Percentiles rank a stretch among this genome's conserved stretches.
Evolutionary conservation across 2,329 filamentous ascomycete genomes (phyloP).

Genomic region (Mariannaea elegans): DNA sequence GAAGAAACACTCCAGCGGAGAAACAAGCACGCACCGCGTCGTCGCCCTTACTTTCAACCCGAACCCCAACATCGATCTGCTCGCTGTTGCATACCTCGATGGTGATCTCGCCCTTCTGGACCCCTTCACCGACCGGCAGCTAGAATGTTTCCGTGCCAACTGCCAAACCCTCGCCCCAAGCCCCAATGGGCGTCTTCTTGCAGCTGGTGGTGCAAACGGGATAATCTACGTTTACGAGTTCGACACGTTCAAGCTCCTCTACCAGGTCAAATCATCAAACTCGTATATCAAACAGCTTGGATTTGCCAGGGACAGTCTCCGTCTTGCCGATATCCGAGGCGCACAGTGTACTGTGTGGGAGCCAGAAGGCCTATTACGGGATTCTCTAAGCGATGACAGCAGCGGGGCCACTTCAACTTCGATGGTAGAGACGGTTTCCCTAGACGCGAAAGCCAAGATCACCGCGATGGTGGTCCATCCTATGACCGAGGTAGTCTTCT

Average conservation of each 20-base stretch:
- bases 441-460: conserved; percentile 40
- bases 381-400: conserved; percentile 38
- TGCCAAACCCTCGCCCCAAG: conserved; percentile 44
- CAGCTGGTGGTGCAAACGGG: conserved; percentile 35
- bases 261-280: conserved; percentile 20
- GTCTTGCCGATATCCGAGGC: conserved; percentile 47
- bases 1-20: conserved; percentile 42
- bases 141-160: conserved; percentile 39
- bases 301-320: conserved; percentile 45
- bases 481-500: conserved; percentile 41
- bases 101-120: conserved; percentile 46
- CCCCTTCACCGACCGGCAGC: conserved; percentile 35
- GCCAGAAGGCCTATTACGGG: conserved; percentile 39
- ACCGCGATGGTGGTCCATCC: conserved; percentile 41
- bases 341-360: conserved; percentile 50
- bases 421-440: conserved; percentile 33
- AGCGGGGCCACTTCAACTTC: conserved; percentile 34
- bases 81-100: conserved; percentile 44
- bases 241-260: conserved; percentile 38
- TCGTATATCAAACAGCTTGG: conserved; percentile 43
- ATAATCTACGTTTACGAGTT: conserved; percentile 43
- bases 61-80: conserved; percentile 40
- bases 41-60: conserved; percentile 46
- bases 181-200: conserved; percentile 42
- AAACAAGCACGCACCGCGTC: conserved; percentile 42